Base-by-base conservation (phyloP, 257 asterid genomes). In the Buddleja alternifolia region DNA sequence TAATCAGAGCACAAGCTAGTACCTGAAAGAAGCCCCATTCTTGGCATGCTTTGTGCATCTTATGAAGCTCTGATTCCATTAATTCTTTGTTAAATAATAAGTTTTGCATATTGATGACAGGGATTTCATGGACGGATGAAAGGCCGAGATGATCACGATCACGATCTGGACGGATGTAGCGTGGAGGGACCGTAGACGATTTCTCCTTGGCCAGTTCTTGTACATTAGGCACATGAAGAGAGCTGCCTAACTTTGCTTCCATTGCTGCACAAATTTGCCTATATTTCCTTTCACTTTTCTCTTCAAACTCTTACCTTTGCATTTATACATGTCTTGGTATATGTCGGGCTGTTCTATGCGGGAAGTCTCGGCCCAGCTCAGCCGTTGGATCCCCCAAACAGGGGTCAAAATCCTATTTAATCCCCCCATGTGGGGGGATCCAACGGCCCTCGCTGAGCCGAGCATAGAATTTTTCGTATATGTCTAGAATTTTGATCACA, bases 21-120 rank as follows among this genome's bases (percentile, higher is more conserved):
- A 86, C 93, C 84, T 86, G 90, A 63, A 86, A 84, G 69, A 84
- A 80, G 7, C 90, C 93, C 90, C 88, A 86, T 10, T 86, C 80
- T 50, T 75, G 58, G 74, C 85, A 75, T 7, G 90, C 85, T 39
- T 2, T 8, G 58, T 86, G 84, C 25, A 86, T 71, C 51, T 72
- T 82, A 24, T 68, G 39, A 65, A 86, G 90, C 83, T 84, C 93
- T 0, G 67, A 10, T 41, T 72, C 74, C 60, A 55, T 64, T 8
- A 4, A 37, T 25, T 63, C 64, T 0, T 3, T 39, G 34, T 68
- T 53, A 19, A 29, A 29, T n/a, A 73, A 54, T 52, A 84, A 48
- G 1, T 16, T 74, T 11, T 73, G 75, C 75, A 84, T 32, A 47
- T 88, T 83, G 40, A 88, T 47, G 1, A 84, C 59, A 0, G 89